Conservation (phyloP, 2,329 filamentous ascomycete species). For the Verticillium isaacii region DNA sequence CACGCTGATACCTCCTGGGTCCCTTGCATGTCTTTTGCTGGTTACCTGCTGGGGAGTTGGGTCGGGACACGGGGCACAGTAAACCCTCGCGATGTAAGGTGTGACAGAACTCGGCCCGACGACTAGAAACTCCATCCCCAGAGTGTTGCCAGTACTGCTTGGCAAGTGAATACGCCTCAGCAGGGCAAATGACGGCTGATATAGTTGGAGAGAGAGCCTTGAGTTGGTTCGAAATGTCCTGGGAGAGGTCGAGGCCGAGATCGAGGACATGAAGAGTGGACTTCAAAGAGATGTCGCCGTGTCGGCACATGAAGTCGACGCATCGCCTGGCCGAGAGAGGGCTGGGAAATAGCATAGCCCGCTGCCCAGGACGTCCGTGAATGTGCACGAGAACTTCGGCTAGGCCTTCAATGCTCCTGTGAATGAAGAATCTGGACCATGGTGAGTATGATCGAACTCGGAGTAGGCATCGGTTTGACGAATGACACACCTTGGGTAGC, state of each 20-base stretch:
- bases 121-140: slow-evolving; percentile 86
- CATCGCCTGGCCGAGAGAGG: slow-evolving; percentile 66
- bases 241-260: slow-evolving; percentile 56
- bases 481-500: slow-evolving; percentile 70
- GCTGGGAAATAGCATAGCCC: slow-evolving; percentile 82
- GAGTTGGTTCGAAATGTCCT: slow-evolving; percentile 46
- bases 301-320: slow-evolving; percentile 63
- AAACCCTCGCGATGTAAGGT: slow-evolving; percentile 66
- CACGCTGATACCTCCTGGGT: slow-evolving; percentile 73
- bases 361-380: slow-evolving; percentile 57
- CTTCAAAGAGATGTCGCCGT: slow-evolving; percentile 46
- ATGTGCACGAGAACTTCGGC: slow-evolving; percentile 61
- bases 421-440: slow-evolving; percentile 79
- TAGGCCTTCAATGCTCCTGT: slow-evolving; percentile 74
- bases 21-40: slow-evolving; percentile 54
- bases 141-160: slow-evolving; percentile 98
- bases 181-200: slow-evolving; percentile 67
- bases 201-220: slow-evolving; percentile 53
- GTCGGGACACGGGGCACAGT: slow-evolving; percentile 29
- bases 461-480: slow-evolving; percentile 9
- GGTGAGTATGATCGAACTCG: not conserved
- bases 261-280: slow-evolving; percentile 52
- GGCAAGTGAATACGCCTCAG: slow-evolving; percentile 63
- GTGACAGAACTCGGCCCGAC: slow-evolving; percentile 85
- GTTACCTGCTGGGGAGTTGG: slow-evolving; percentile 19